These are phyloP conservation scores for Sclerotinia nivalis DNA, from an alignment of 2,329 filamentous ascomycete genomes.

Conservation along the genomic window DNA sequence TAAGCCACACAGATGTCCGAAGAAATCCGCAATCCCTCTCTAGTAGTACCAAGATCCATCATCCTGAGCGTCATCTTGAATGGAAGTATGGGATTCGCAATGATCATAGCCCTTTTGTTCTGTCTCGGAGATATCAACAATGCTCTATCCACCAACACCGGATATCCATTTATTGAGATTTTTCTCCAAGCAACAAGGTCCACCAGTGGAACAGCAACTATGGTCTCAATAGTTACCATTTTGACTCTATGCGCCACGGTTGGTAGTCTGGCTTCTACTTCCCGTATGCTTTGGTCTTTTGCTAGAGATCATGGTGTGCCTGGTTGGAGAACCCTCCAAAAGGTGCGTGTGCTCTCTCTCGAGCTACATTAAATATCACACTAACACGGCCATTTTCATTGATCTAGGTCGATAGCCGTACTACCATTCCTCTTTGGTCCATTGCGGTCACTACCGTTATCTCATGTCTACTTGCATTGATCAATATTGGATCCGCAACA, in stretches of 20 bases:
- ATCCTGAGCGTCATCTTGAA: conserved; percentile 51
- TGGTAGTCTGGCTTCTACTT: conserved; percentile 41
- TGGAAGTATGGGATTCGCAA: conserved; percentile 47
- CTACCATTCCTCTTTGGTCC: conserved; percentile 13
- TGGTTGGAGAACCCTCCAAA: conserved; percentile 43
- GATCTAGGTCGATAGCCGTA: conserved; percentile 14
- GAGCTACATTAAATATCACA: neutral
- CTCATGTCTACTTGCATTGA: conserved; percentile 34
- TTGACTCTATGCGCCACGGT: conserved; percentile 44
- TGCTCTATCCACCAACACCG: conserved; percentile 43
- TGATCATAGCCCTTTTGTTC: conserved; percentile 43
- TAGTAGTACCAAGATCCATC: conserved; percentile 38
- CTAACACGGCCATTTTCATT: neutral
- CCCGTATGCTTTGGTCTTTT: conserved; percentile 47
- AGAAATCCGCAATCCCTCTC: conserved; percentile 24
- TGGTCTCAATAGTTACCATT: conserved; percentile 48
- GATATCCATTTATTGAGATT: conserved; percentile 52
- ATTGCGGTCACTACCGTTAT: conserved; percentile 13
- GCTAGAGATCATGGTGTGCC: conserved; percentile 49
- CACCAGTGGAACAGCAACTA: conserved; percentile 48
- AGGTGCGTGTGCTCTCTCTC: conserved; percentile 28
- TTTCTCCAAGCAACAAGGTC: conserved; percentile 52
- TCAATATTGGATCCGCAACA: conserved; percentile 51
- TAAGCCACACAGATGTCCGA: conserved; percentile 16
- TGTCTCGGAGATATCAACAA: conserved; percentile 41